Base-by-base conservation (phyloP, 129 eudicot species). In the Tagetes patula region DNA sequence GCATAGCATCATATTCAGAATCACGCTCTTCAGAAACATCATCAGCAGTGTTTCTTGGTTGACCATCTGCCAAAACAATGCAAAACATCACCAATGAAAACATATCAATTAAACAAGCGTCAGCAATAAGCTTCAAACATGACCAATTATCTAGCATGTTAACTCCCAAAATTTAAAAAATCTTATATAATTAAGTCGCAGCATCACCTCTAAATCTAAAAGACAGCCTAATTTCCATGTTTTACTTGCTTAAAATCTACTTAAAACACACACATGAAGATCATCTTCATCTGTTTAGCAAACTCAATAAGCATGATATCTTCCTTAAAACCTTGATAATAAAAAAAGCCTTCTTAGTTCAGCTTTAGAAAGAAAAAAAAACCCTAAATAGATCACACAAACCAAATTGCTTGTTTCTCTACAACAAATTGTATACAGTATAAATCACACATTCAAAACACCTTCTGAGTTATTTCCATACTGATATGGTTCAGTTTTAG, bases 1-100 rank as follows among this genome's bases (percentile, higher is more conserved):
- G 98, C 96, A 93, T 85, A 58, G 84, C 88, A 82, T 89, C 95
- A 80, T 80, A 93, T 61, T 82, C 76, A 4, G 90, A 81, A 84
- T 93, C 95, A 9, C 86, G 85, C 61, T 93, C 89, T 81, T 93
- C 95, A n/a, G 82, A 72, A 8, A 78, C 83, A 74, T 82, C 70
- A 60, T 84, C 84, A 48, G 65, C 61, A 60, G 73, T 80, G 47
- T 54, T 78, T 70, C 75, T 74, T 20, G 82, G 63, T 48, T 54
- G 81, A 69, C 27, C 91, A 52, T 82, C 98, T 89, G 11, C 4
- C n/a, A 72, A 56, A 12, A 33, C 5, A 38, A 82, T 12, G 50
- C 4, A 71, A 43, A 36, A 62, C 48, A 36, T 64, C 48, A 72
- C 77, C 12, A 38, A 50, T 30, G 50, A 67, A 20, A 67, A 48